Percentiles rank a stretch among this genome's conserved stretches.
Evolutionary conservation across 2,329 filamentous ascomycete genomes (phyloP).

Genomic region (Hymenoscyphus infarciens): DNA sequence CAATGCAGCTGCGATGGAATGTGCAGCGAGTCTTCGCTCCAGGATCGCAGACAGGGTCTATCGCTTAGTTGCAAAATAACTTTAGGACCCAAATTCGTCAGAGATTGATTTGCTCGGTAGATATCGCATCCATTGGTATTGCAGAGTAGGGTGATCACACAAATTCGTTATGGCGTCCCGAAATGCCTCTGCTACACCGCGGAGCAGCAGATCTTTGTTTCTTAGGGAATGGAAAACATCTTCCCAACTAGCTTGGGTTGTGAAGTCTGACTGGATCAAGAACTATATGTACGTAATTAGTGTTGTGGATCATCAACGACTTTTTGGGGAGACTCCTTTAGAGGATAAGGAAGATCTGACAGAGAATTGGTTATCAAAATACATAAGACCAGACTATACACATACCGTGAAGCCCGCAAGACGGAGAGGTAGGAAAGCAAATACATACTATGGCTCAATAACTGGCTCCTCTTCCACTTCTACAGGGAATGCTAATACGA

Average conservation of each 20-base stretch:
- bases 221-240: not conserved
- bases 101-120: constrained; percentile 36
- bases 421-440: not conserved
- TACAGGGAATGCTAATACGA: not conserved
- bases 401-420: not conserved
- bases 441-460: not conserved
- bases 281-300: not conserved
- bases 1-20: not conserved
- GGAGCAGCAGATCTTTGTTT: not conserved
- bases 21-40: not conserved
- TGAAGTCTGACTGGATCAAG: not conserved
- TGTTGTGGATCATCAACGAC: no score
- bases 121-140: constrained; percentile 45
- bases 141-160: constrained; percentile 38
- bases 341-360: not conserved
- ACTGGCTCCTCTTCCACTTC: not conserved
- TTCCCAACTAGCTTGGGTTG: not conserved
- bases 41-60: not conserved
- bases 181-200: not conserved
- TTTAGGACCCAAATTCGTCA: constrained; percentile 9
- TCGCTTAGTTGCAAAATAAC: not conserved
- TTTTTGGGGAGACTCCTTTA: no score
- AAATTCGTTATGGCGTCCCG: constrained; percentile 32
- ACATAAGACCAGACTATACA: not conserved
- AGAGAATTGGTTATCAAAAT: not conserved